A percentile compares a stretch with the other conserved stretches of the same genome.
Conservation (phyloP, 2,329 filamentous ascomycete species). For the Pseudogymnoascus sp. region DNA sequence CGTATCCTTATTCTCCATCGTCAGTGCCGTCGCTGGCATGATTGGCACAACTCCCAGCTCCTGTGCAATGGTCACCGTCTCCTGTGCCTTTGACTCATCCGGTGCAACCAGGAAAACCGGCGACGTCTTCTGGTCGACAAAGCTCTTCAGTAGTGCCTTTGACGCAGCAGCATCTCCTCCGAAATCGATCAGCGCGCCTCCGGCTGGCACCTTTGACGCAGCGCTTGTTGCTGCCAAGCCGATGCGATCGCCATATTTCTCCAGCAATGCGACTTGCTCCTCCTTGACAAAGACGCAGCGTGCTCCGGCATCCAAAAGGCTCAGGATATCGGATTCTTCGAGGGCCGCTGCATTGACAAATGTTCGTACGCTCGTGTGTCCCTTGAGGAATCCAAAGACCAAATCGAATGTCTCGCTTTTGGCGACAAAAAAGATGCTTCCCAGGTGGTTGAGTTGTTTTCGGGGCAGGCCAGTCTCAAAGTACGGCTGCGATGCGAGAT, state of each 20-base stretch:
- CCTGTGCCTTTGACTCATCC: constrained; percentile 15
- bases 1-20: constrained; percentile 52
- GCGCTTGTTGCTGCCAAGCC: constrained; percentile 33
- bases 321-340: constrained; percentile 58
- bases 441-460: constrained; percentile 50
- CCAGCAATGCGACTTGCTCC: constrained; percentile 53
- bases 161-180: constrained; percentile 36
- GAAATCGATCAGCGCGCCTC: constrained; percentile 26
- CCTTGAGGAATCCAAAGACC: constrained; percentile 36
- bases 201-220: constrained; percentile 22
- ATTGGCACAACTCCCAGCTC: constrained; percentile 53
- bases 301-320: constrained; percentile 77
- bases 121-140: constrained; percentile 22
- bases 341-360: constrained; percentile 72
- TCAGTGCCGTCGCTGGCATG: constrained; percentile 61
- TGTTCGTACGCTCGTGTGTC: constrained; percentile 47
- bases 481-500: constrained; percentile 36
- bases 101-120: constrained; percentile 25
- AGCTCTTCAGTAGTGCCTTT: constrained; percentile 19
- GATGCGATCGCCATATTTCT: constrained; percentile 48
- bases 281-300: constrained; percentile 73
- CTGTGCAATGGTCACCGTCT: constrained; percentile 20
- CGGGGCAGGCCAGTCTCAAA: constrained; percentile 41
- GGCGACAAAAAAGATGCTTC: constrained; percentile 49
- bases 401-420: constrained; percentile 26